These are phyloP conservation scores for Mortierella hygrophila DNA, from an alignment of 192 early-diverging fungal species.

Conservation along the genomic window DNA sequence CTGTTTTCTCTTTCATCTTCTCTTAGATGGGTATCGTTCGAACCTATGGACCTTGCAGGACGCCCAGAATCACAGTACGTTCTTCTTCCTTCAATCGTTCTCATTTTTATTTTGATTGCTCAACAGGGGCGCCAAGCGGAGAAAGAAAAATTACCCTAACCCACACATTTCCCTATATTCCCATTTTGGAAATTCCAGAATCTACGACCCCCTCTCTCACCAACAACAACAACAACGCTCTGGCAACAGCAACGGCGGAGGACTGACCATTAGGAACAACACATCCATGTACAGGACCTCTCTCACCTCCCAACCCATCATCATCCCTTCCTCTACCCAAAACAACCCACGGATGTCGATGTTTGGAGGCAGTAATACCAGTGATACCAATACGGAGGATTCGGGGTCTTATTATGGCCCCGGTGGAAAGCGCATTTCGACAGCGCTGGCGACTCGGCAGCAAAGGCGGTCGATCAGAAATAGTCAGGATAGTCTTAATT, in stretches of 20 bases:
- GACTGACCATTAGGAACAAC: conserved; percentile 41
- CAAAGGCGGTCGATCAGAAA: conserved; percentile 41
- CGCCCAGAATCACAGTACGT: conserved; percentile 46
- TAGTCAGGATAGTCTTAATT: conserved; percentile 38
- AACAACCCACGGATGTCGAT: conserved; percentile 21
- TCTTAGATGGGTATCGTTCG: conserved; percentile 49
- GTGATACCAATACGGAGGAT: conserved; percentile 41
- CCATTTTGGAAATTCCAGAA: neutral
- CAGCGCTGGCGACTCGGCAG: conserved; percentile 35
- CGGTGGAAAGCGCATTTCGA: conserved; percentile 23
- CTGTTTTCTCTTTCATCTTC: neutral
- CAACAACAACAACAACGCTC: neutral
- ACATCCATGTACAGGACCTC: conserved; percentile 29
- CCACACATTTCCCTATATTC: neutral
- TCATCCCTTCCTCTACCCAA: neutral
- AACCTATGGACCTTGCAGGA: conserved; percentile 21
- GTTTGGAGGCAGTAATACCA: conserved; percentile 26
- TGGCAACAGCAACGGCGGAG: too few relatives aligned
- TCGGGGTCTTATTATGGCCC: conserved; percentile 25
- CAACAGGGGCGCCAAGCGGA: neutral
- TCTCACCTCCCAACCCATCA: conserved; percentile 4
- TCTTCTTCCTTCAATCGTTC: too few relatives aligned
- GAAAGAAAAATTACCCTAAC: neutral
- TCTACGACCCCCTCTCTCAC: conserved; percentile 21
- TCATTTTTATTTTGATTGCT: neutral